Conservation (phyloP, 768 basidiomycete genomes). For the Termitomyces sp. region DNA sequence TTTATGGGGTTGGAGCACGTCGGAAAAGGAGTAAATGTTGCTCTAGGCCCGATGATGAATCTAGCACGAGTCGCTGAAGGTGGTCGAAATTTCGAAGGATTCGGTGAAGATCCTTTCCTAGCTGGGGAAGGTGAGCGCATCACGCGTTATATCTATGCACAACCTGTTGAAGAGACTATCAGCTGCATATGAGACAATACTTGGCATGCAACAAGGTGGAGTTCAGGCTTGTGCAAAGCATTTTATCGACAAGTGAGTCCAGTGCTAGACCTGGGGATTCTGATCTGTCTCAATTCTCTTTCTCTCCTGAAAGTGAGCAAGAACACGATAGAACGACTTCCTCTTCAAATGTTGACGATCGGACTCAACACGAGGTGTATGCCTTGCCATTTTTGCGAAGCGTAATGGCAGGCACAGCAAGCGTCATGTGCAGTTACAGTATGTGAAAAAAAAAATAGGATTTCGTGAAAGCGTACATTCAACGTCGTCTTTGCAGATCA, state of each 20-base stretch:
- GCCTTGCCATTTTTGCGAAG: constrained; percentile 63
- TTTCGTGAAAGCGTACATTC: background rate
- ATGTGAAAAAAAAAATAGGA: constrained; percentile 21
- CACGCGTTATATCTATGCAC: too few species aligned
- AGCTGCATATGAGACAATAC: constrained; percentile 68
- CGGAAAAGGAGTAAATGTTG: constrained; percentile 71
- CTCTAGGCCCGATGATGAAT: constrained; percentile 67
- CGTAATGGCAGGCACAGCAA: constrained; percentile 67
- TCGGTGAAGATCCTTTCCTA: constrained; percentile 74
- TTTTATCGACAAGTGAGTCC: constrained; percentile 62
- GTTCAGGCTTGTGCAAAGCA: constrained; percentile 89
- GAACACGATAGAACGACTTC: constrained; percentile 50
- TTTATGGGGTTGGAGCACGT: constrained; percentile 72
- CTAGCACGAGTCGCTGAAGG: constrained; percentile 55
- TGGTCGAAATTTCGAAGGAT: constrained; percentile 83
- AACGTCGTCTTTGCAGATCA: constrained; percentile 34
- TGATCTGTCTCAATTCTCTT: too few species aligned
- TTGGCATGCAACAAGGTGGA: constrained; percentile 74
- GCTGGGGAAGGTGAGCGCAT: constrained; percentile 38
- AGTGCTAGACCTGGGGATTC: background rate
- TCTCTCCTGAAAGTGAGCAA: constrained; percentile 53
- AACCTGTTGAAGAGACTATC: background rate
- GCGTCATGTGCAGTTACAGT: constrained; percentile 78
- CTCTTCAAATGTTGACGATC: constrained; percentile 71
- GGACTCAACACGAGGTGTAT: constrained; percentile 75